Base-by-base conservation (phyloP, 495 filamentous ascomycete species). In the Penicillium maclennaniae region DNA sequence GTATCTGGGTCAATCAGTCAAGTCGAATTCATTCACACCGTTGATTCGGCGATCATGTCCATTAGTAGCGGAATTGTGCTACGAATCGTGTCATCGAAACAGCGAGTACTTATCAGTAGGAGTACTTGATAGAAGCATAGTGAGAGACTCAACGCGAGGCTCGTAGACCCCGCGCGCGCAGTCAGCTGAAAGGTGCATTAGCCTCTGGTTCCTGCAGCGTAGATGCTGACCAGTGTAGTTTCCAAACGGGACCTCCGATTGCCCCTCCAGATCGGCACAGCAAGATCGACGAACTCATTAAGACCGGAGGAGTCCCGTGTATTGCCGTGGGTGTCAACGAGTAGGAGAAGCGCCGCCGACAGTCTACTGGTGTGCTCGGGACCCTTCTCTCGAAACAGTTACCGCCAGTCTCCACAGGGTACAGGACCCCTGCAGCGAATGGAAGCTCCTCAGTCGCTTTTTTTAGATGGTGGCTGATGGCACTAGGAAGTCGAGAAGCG, bases 111-210 rank as follows among this genome's bases (percentile, higher is more conserved):
- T 42, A 42, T 20, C 39, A 12, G 19, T 7, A 42, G 39, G 7
- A 49, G 36, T 26, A 41, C 19, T 38, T 38, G 31, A 43, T 43
- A 37, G 15, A 46, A 42, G n/a, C 42, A 41, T 43, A 56, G 42
- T 26, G 16, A 43, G 43, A 53, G 17, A 44, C n/a, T 19, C 41
- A 20, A 19, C 0, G 6, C 17, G 34, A 4, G 40, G 15, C 3
- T 23, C 10, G 19, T 12, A 7, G 17, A 15, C 49, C 16, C 41
- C 49, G 40, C n/a, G 44, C 38, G 49, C 53, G 41, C 25, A 49
- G 51, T 57, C 58, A 64, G 63, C 63, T 67, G 63, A 67, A 57
- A 9, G 49, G 48, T 60, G 61, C 63, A 67, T 65, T 67, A 65
- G 61, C 53, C 51, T 56, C 51, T 61, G 34, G 63, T 67, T 64